phyloP scores from a whole-genome alignment of 164 flowering plant species.

The Liquidambar formosana region DNA sequence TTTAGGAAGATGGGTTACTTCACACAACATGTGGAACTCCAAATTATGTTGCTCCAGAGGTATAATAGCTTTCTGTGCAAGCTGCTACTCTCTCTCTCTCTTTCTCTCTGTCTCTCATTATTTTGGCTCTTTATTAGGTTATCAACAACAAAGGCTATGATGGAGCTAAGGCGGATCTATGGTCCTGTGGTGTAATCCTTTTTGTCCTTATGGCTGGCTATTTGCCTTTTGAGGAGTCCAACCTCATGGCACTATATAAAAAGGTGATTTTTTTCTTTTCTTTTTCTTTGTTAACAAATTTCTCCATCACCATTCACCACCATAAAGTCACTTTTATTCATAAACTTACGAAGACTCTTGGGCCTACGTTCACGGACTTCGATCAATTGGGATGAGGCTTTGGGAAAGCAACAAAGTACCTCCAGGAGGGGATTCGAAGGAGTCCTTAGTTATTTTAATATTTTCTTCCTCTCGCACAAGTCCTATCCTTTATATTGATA shows the following conservation, averaged over 20 bases:
- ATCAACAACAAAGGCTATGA: conserved; percentile 90
- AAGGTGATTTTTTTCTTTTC: conserved; percentile 45
- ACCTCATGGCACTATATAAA: conserved; percentile 76
- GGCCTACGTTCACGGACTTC: no score
- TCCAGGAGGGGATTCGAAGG: no score
- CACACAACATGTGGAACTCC: conserved; percentile 98
- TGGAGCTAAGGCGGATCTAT: conserved; percentile 95
- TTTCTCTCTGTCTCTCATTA: background rate
- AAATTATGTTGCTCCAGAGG: conserved; percentile 99
- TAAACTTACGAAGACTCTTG: no score
- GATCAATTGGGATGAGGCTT: no score
- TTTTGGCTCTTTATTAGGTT: conserved; percentile 45
- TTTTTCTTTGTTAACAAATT: no score
- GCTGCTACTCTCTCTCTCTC: background rate
- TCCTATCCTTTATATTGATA: no score
- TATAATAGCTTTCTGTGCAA: conserved; percentile 25
- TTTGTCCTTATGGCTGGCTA: conserved; percentile 96
- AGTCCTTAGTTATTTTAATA: no score
- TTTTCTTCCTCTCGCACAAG: no score
- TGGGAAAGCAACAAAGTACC: no score
- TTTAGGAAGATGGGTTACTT: conserved; percentile 92
- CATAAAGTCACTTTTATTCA: no score
- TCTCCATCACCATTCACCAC: no score
- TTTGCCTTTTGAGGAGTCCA: conserved; percentile 92
- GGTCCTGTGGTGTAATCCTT: conserved; percentile 98